Base-by-base conservation (phyloP, 1,139 yeast species). In the Taiozyma sp. region DNA sequence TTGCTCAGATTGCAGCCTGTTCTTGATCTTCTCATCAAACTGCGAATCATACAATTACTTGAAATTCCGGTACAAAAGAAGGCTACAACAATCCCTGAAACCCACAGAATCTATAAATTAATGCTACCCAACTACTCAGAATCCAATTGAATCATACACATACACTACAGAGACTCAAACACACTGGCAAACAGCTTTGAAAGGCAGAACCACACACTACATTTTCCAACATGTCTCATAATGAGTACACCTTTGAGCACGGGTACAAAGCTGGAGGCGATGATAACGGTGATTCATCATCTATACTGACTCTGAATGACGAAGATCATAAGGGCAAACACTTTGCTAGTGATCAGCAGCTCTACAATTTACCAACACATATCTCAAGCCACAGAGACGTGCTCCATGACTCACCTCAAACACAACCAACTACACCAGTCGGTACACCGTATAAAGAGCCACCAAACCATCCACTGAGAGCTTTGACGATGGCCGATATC, bases 401-500 rank as follows among this genome's bases (percentile, higher is more conserved):
- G 2, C 23, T 46, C 8, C 36, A 45, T 46, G 44, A 48, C 19
- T 34, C 43, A 4, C 32, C 54, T 40, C 30, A 54, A 55, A 51
- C 55, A n/a, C 54, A 56, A 51, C 63, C 65, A 13, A 47, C 61
- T 8, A 58, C 65, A 0, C 65, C 65, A 1, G 60, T 58, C 7
- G 52, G 57, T 4, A 48, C 57, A 1, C 58, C 63, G 1, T 62
- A 44, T 51, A 51, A 57, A 44, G 62, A 60, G 44, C 47, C 48
- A 4, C 58, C 65, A 8, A 49, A 53, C 10, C 64, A 61, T 29
- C 62, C 62, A 14, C 38, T 62, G 22, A 47, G 65, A n/a, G 65
- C 65, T 1, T 42, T 62, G 24, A 58, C 65, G 1, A 51, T 62
- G 7, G 59, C 61, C 8, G 56, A 58, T 27, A 48, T 62, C 10